phyloP scores from a whole-genome alignment of 2,329 filamentous ascomycete genomes.

The Acephala macrosclerotiorum region DNA sequence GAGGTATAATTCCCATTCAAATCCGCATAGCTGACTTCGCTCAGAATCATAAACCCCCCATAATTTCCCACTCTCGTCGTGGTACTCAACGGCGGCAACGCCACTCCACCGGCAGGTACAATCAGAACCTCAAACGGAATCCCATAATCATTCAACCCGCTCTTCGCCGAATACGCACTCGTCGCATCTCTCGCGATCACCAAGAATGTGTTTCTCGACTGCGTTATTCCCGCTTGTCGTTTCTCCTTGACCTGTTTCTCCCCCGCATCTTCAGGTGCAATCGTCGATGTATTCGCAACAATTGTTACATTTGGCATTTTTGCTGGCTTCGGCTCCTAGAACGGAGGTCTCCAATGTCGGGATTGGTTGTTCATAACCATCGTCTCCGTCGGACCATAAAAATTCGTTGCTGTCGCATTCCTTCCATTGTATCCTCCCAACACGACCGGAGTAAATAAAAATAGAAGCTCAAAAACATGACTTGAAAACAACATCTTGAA shows the following conservation, averaged over 20 bases:
- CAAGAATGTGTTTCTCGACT: slow-evolving; percentile 54
- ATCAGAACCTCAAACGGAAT: slow-evolving; percentile 63
- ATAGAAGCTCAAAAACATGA: not conserved
- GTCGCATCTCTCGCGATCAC: slow-evolving; percentile 60
- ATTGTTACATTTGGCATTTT: slow-evolving; percentile 13
- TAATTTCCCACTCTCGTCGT: slow-evolving; percentile 58
- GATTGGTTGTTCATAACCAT: slow-evolving; percentile 15
- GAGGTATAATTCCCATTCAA: slow-evolving; percentile 47
- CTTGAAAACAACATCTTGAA: not conserved
- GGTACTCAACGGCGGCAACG: slow-evolving; percentile 59
- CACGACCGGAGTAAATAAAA: not conserved
- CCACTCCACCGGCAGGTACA: slow-evolving; percentile 59
- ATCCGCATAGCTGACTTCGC: slow-evolving; percentile 49
- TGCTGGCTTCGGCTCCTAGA: slow-evolving; percentile 7
- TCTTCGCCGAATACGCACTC: slow-evolving; percentile 55
- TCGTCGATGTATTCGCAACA: slow-evolving; percentile 13
- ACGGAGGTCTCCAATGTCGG: slow-evolving; percentile 1
- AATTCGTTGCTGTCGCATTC: slow-evolving; percentile 2
- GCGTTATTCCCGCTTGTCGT: slow-evolving; percentile 2
- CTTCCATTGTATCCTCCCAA: not conserved
- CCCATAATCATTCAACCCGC: slow-evolving; percentile 66
- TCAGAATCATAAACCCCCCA: slow-evolving; percentile 55
- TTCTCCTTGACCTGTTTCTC: slow-evolving; percentile 12
- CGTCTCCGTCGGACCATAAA: slow-evolving; percentile 2
- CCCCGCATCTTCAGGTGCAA: slow-evolving; percentile 1